Evolutionary conservation across 2,329 filamentous ascomycete genomes (phyloP).

Genomic region (Microdochium bolleyi): DNA sequence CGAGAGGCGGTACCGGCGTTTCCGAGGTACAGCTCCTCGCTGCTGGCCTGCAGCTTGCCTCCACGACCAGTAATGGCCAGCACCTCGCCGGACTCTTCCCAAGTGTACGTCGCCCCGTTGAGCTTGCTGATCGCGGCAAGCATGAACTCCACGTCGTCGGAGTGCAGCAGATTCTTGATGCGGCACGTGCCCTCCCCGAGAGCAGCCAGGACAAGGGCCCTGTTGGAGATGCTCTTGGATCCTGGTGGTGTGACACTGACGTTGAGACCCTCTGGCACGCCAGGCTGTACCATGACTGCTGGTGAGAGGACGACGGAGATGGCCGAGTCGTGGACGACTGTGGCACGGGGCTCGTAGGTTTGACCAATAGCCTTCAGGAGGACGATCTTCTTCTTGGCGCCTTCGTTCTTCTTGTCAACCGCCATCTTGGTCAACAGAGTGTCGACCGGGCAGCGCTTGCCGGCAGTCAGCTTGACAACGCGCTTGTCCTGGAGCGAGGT

Average conservation of each 20-base stretch:
- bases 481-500: slow-evolving; percentile 78
- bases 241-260: slow-evolving; percentile 82
- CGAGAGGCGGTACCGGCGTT: slow-evolving; percentile 95
- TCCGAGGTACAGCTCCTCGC: slow-evolving; percentile 78
- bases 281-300: slow-evolving; percentile 65
- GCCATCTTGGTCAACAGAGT: slow-evolving; percentile 87
- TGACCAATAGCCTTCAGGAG: slow-evolving; percentile 84
- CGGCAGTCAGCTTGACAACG: slow-evolving; percentile 73
- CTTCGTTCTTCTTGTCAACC: slow-evolving; percentile 98
- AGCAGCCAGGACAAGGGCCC: slow-evolving; percentile 87
- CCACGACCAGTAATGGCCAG: slow-evolving; percentile 85
- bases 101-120: slow-evolving; percentile 79
- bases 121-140: slow-evolving; percentile 81
- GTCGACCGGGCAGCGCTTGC: slow-evolving; percentile 82
- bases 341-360: slow-evolving; percentile 81
- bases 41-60: slow-evolving; percentile 71
- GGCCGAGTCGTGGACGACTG: slow-evolving; percentile 75
- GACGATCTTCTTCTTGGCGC: slow-evolving; percentile 91
- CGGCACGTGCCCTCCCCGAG: slow-evolving; percentile 79
- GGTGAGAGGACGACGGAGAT: slow-evolving; percentile 80
- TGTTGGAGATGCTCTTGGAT: slow-evolving; percentile 96
- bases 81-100: slow-evolving; percentile 91
- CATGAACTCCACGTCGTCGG: slow-evolving; percentile 97
- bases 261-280: slow-evolving; percentile 55
- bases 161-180: slow-evolving; percentile 88